Base-by-base conservation (phyloP, 495 filamentous ascomycete genomes). In the Jackrogersella minutella region DNA sequence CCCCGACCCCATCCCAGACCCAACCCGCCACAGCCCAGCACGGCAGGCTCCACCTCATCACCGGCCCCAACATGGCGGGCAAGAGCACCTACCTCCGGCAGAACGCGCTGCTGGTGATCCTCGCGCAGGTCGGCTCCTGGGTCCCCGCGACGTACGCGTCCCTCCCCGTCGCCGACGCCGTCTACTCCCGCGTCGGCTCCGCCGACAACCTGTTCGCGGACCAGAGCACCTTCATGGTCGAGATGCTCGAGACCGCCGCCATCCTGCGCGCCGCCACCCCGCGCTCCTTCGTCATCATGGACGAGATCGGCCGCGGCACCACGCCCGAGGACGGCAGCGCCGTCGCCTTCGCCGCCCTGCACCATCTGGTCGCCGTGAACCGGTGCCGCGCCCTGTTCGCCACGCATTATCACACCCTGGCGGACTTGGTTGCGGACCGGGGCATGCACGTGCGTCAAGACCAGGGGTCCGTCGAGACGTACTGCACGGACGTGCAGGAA, bases 31-130 rank as follows among this genome's bases (percentile, higher is more conserved):
- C 22, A 30, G 5, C 28, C 36, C 82, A 81, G 21, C 69, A 80
- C 36, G 90, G 94, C 66, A 81, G 85, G 2, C 83, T 93, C 39
- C 94, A 91, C 90, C 84, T 99, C 22, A 91, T 99, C 64, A 97
- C 94, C 0, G 95, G 95, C 0, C 95, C 96, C n/a, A 99, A 99
- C 79, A 99, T 99, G 95, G 96, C 89, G 5, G 95, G 95, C 26
- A 99, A 99, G 78, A 92, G 88, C 73, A 99, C 95, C 0, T 99
- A 96, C 72, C 81, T 99, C 2, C 88, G 96, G 1, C 95, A 97
- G 58, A 97, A 96, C 77, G 95, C 95, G 0, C 80, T 99, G 56
- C 96, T 97, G 69, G 91, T 90, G 4, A 91, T 99, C 57, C 85
- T 99, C 7, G 93, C 96, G 0, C 95, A 99, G 74, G 88, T 91